These are phyloP conservation scores for Hanseniaspora uvarum DNA, from an alignment of 1,139 yeast genomes.

Conservation along the genomic window DNA sequence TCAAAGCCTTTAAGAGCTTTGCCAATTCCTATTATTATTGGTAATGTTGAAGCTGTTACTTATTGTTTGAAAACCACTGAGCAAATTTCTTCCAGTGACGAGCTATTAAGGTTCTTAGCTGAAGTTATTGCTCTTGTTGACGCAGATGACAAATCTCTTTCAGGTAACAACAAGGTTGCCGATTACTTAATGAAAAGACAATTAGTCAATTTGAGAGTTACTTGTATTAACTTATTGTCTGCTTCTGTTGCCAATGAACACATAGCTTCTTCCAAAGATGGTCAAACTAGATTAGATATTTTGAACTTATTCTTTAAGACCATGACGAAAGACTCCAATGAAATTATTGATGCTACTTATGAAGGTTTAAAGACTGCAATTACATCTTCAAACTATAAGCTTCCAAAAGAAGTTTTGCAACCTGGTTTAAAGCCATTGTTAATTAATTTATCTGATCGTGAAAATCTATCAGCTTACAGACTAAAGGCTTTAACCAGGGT, in stretches of 20 bases:
- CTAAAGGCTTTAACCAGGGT: constrained; percentile 83
- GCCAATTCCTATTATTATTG: constrained; percentile 98
- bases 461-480: constrained; percentile 78
- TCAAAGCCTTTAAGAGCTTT: constrained; percentile 93
- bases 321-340: constrained; percentile 71
- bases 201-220: constrained; percentile 73
- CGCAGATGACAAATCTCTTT: constrained; percentile 92
- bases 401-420: constrained; percentile 87
- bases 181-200: constrained; percentile 87
- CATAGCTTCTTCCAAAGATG: constrained; percentile 64
- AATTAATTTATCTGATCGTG: constrained; percentile 89
- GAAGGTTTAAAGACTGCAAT: constrained; percentile 75
- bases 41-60: constrained; percentile 91
- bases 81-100: constrained; percentile 79
- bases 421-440: constrained; percentile 91
- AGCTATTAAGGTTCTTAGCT: constrained; percentile 65
- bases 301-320: constrained; percentile 93
- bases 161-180: constrained; percentile 72
- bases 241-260: constrained; percentile 76
- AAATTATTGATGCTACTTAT: constrained; percentile 88
- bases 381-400: constrained; percentile 63
- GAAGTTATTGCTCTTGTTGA: constrained; percentile 93
- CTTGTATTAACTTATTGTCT: constrained; percentile 74
- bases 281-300: constrained; percentile 73
- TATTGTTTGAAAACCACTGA: constrained; percentile 58